These are phyloP conservation scores for Moesziomyces sp. DNA, from an alignment of 1,284 basidiomycete species.

Conservation along the genomic window DNA sequence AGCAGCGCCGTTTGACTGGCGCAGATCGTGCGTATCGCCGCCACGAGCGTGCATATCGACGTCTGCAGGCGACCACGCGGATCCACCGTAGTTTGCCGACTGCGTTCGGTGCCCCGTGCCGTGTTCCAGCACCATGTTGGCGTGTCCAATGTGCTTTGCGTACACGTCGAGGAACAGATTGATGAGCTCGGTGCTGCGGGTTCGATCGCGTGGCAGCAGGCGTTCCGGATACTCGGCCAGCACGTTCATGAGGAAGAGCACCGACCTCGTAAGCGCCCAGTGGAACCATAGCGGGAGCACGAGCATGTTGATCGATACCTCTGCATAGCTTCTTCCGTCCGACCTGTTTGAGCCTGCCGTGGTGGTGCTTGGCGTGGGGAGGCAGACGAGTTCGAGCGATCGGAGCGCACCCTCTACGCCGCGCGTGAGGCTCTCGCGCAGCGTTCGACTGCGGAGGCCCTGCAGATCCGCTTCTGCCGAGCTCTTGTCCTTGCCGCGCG, in stretches of 20 bases:
- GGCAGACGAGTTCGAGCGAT: slow-evolving; percentile 27
- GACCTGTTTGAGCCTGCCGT: not conserved
- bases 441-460: slow-evolving; percentile 11
- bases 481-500: slow-evolving; percentile 6
- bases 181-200: slow-evolving; percentile 26
- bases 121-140: slow-evolving; percentile 39
- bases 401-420: slow-evolving; percentile 30
- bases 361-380: slow-evolving; percentile 5
- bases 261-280: slow-evolving; percentile 32
- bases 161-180: slow-evolving; percentile 37
- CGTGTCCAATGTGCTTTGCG: slow-evolving; percentile 38
- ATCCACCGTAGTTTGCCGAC: not conserved
- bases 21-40: not conserved
- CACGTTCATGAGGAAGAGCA: slow-evolving; percentile 35
- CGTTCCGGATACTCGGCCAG: slow-evolving; percentile 37
- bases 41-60: not conserved
- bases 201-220: slow-evolving; percentile 26
- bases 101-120: not conserved
- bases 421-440: slow-evolving; percentile 22
- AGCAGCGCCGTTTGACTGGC: not conserved
- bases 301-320: slow-evolving; percentile 25
- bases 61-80: slow-evolving; percentile 18
- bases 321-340: slow-evolving; percentile 3
- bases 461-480: slow-evolving; percentile 23
- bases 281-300: slow-evolving; percentile 43